Percentiles rank a stretch among this genome's conserved stretches.
Conservation (phyloP, 2,329 filamentous ascomycete species). For the Neurospora crassa region DNA sequence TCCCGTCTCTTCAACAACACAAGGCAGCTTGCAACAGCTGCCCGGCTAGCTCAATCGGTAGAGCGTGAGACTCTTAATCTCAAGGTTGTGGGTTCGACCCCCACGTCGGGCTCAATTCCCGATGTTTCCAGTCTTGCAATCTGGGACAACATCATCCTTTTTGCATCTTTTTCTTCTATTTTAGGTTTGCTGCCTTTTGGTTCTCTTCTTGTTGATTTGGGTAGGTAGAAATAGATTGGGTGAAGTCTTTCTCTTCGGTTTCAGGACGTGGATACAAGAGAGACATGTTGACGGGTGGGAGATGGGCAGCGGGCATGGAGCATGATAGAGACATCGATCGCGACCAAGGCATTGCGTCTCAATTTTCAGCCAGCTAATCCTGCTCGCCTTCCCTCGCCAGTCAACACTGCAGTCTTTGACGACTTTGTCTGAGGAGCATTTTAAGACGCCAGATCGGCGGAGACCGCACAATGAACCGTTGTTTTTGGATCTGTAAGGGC, state of each 20-base stretch:
- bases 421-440: constrained; percentile 12
- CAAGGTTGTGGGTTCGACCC: not conserved
- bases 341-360: not conserved
- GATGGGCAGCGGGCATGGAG: constrained; percentile 6
- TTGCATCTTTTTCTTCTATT: not conserved
- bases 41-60: constrained; percentile 59
- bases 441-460: not conserved
- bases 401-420: constrained; percentile 7
- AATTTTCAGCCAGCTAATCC: not conserved
- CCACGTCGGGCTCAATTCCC: not conserved
- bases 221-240: too few relatives aligned
- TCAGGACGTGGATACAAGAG: constrained; percentile 13
- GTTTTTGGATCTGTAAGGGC: not conserved
- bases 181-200: not conserved
- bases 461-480: not conserved
- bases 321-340: constrained; percentile 11
- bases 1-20: not conserved
- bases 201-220: not conserved
- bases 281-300: not conserved
- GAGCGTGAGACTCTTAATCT: constrained; percentile 60
- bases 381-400: not conserved
- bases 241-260: not conserved
- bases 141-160: not conserved
- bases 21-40: constrained; percentile 10
- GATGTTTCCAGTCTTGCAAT: not conserved